A percentile compares a stretch with the other conserved stretches of the same genome.
These are phyloP conservation scores for Talaromyces sp. DNA, from an alignment of 2,329 filamentous ascomycete species.

Conservation along the genomic window DNA sequence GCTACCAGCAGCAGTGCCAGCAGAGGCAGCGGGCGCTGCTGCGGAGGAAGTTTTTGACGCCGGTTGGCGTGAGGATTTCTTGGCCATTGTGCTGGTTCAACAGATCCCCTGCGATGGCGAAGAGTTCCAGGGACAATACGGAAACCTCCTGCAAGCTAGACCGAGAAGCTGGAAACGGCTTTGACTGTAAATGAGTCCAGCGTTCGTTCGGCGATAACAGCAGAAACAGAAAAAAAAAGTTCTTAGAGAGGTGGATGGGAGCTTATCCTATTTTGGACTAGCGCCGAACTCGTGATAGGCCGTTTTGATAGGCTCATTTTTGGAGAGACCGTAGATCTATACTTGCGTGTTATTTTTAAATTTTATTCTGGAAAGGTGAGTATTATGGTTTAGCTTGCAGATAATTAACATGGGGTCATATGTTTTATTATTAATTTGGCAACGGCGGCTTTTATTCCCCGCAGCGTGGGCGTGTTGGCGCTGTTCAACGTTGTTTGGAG, in stretches of 20 bases:
- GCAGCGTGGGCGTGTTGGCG: not conserved
- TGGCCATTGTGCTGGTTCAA: conserved; percentile 35
- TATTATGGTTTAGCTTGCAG: too few relatives aligned
- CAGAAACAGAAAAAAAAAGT: conserved; percentile 35
- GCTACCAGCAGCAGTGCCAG: conserved; percentile 32
- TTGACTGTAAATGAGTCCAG: not conserved
- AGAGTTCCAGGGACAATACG: not conserved
- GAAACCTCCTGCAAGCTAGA: not conserved
- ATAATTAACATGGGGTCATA: not conserved
- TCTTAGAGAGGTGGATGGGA: conserved; percentile 28
- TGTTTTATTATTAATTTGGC: not conserved
- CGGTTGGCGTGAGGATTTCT: conserved; percentile 39
- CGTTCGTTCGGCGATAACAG: conserved; percentile 5
- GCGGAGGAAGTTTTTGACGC: conserved; percentile 42
- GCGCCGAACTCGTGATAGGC: conserved; percentile 4
- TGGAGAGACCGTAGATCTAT: not conserved
- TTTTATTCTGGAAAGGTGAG: too few relatives aligned
- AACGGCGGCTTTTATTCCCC: not conserved
- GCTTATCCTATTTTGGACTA: conserved; percentile 29
- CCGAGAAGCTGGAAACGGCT: not conserved
- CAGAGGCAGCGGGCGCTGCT: conserved; percentile 32
- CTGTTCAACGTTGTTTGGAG: too few relatives aligned
- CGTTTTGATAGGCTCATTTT: not conserved
- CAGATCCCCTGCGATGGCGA: not conserved
- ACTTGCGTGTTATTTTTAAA: not conserved